Conservation (phyloP, 495 filamentous ascomycete genomes). For the Trypethelium eluteriae region DNA sequence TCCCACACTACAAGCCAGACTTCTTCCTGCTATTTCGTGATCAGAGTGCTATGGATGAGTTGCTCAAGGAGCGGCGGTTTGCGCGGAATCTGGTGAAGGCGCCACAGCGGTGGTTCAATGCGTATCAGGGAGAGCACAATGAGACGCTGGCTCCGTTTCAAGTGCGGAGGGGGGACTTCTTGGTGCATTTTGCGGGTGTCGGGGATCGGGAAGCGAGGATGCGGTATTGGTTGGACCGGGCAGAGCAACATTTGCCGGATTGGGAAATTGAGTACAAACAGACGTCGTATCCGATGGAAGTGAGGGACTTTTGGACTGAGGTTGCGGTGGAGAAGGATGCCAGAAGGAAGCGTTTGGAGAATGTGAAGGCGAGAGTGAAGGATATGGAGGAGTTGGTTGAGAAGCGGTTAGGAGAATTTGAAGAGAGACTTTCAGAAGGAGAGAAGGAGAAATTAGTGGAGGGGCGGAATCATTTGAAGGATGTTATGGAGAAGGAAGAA, state of each 20-base stretch:
- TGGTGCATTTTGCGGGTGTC: conserved; percentile 37
- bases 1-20: conserved; percentile 40
- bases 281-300: conserved; percentile 35
- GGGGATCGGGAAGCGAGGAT: conserved; percentile 30
- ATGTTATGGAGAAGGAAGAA: conserved; percentile 9
- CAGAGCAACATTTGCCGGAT: conserved; percentile 35
- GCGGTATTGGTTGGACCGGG: conserved; percentile 30
- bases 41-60: conserved; percentile 33
- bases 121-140: conserved; percentile 32
- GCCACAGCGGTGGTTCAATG: conserved; percentile 41
- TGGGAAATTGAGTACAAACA: conserved; percentile 36
- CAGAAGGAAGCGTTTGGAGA: conserved; percentile 11
- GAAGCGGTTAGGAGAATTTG: conserved; percentile 19
- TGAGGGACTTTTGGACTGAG: conserved; percentile 34
- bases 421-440: conserved; percentile 18
- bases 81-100: conserved; percentile 20
- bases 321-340: conserved; percentile 19
- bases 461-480: conserved; percentile 12
- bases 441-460: conserved; percentile 15
- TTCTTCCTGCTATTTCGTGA: conserved; percentile 34
- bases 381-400: conserved; percentile 20
- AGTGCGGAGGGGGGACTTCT: conserved; percentile 31
- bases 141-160: conserved; percentile 29
- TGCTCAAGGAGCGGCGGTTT: conserved; percentile 33
- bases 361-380: conserved; percentile 18